Percentiles rank a stretch among this genome's conserved stretches.
These are phyloP conservation scores for Mortierella sp. DNA, from an alignment of 371 early-diverging fungal genomes.

Conservation along the genomic window DNA sequence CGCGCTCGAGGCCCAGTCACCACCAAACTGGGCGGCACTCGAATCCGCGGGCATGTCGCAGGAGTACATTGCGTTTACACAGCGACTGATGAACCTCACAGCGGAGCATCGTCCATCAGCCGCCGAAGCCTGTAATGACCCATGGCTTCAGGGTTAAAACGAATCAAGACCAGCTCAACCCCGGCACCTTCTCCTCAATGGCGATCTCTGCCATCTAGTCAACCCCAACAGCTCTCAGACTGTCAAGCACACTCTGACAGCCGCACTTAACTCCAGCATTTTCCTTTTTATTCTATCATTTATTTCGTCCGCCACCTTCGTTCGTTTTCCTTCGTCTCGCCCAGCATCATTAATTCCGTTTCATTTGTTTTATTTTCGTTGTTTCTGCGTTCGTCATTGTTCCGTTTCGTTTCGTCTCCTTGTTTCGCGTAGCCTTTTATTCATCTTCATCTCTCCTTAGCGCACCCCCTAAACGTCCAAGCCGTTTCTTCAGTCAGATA, in stretches of 20 bases:
- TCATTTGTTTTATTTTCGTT: background rate
- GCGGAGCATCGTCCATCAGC: constrained; percentile 54
- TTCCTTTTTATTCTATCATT: background rate
- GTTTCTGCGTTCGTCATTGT: background rate
- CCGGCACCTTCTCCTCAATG: background rate
- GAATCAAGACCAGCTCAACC: background rate
- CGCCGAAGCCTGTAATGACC: constrained; percentile 44
- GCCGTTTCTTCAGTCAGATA: background rate
- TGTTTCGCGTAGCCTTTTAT: background rate
- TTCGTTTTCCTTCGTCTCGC: background rate
- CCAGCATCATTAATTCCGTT: background rate
- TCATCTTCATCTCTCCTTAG: background rate
- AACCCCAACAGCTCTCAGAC: background rate
- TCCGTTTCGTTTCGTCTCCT: no score
- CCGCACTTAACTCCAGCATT: background rate
- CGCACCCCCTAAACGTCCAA: background rate
- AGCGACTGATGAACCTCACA: constrained; percentile 54
- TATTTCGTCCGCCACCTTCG: background rate
- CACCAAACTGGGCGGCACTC: constrained; percentile 53
- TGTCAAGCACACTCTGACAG: background rate
- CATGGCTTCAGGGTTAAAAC: constrained; percentile 46
- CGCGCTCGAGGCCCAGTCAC: constrained; percentile 52
- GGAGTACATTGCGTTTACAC: constrained; percentile 54
- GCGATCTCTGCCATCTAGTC: background rate
- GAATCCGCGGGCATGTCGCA: constrained; percentile 53